These are phyloP conservation scores for Carex myosuroides DNA, from an alignment of 176 grass and related monocot species.

Conservation along the genomic window DNA sequence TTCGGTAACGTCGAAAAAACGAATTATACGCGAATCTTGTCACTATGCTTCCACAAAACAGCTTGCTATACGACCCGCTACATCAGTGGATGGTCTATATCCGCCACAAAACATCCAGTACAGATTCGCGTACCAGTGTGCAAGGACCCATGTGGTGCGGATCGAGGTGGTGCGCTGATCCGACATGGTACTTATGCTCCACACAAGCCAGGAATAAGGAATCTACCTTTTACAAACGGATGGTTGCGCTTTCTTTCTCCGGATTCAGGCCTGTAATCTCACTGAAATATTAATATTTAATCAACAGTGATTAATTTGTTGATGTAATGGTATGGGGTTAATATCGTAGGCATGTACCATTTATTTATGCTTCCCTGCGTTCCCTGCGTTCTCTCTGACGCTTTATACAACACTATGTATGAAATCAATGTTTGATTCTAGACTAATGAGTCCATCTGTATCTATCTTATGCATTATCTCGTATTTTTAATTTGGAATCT, in stretches of 20 bases:
- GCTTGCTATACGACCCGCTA: background rate
- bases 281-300: background rate
- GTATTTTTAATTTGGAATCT: too few species aligned
- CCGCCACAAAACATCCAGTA: background rate
- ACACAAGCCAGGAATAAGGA: background rate
- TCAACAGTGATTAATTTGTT: background rate
- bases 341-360: background rate
- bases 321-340: background rate
- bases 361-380: background rate
- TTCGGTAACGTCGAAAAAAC: too few species aligned
- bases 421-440: background rate
- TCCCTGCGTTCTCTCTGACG: background rate
- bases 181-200: slow-evolving; percentile 4
- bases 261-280: background rate
- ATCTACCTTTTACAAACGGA: background rate
- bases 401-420: background rate
- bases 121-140: too few species aligned
- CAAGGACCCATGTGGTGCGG: background rate
- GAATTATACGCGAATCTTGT: too few species aligned
- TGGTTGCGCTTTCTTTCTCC: background rate
- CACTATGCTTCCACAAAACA: too few species aligned
- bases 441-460: too few species aligned
- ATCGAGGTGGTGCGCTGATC: background rate
- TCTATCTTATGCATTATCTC: too few species aligned
- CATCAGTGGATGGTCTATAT: background rate